Conservation (phyloP, 129 eudicot species). For the Arctium lappa region DNA sequence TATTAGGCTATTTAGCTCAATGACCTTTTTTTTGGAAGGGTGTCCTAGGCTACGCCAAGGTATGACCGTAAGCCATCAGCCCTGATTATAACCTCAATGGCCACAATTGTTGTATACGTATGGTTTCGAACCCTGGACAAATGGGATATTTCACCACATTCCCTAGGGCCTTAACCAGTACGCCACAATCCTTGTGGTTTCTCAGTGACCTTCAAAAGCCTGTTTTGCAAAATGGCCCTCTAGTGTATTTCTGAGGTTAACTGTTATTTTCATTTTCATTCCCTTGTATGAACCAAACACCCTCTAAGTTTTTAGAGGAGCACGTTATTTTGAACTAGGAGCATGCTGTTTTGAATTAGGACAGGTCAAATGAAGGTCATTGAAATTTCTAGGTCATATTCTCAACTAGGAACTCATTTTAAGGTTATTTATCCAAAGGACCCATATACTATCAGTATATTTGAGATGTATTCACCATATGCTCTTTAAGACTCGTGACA, state of each 20-base stretch:
- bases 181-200: no score
- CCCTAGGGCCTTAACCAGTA: no score
- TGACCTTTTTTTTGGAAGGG: background rate
- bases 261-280: no score
- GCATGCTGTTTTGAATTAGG: background rate
- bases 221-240: background rate
- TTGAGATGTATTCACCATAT: background rate
- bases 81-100: no score
- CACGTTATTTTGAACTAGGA: background rate
- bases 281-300: no score
- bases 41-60: no score
- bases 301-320: background rate
- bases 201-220: background rate
- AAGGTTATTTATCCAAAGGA: background rate
- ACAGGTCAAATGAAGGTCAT: background rate
- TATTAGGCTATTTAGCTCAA: background rate
- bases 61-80: no score
- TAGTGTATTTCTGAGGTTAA: no score
- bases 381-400: background rate
- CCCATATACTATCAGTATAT: background rate
- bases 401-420: background rate
- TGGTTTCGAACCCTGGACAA: no score
- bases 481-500: background rate
- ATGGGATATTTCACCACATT: no score
- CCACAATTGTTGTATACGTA: no score